Conservation (phyloP, 1,284 basidiomycete genomes). For the Ustilago loliicola region DNA sequence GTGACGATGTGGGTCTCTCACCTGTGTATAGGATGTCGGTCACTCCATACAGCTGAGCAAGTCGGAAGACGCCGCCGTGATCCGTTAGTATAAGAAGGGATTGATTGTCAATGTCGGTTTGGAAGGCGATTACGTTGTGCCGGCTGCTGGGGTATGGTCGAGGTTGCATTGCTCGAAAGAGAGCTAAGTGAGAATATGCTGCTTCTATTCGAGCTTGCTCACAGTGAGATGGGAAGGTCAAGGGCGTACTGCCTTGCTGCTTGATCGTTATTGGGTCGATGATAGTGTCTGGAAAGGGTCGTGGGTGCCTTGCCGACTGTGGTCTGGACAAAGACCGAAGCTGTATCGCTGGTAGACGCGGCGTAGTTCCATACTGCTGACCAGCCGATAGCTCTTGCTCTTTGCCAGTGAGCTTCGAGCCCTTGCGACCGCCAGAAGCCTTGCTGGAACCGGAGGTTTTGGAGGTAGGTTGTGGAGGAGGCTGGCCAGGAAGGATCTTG, state of each 20-base stretch:
- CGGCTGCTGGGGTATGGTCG: fast-evolving
- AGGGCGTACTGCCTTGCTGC: conserved; percentile 12
- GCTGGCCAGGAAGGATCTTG: conserved; percentile 33
- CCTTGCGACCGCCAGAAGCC: background rate
- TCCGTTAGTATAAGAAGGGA: conserved; percentile 3
- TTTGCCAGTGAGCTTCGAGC: background rate
- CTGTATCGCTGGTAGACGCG: conserved; percentile 18
- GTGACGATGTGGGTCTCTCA: background rate
- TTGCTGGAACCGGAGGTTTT: background rate
- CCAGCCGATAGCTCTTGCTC: background rate
- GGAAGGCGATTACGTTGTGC: background rate
- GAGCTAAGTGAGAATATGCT: conserved; percentile 34
- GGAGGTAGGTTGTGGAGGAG: background rate
- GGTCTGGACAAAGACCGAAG: background rate
- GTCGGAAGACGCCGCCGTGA: background rate
- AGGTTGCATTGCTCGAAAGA: conserved; percentile 15
- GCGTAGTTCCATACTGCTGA: background rate
- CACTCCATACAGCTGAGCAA: background rate
- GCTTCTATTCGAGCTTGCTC: conserved; percentile 8
- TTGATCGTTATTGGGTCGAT: conserved; percentile 20
- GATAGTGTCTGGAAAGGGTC: background rate
- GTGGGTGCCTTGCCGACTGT: background rate
- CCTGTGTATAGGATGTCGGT: background rate
- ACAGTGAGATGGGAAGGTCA: background rate
- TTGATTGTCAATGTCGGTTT: conserved; percentile 15